phyloP scores from a whole-genome alignment of 1,284 basidiomycete genomes.

The Pyrrhoderma lamaoense region DNA sequence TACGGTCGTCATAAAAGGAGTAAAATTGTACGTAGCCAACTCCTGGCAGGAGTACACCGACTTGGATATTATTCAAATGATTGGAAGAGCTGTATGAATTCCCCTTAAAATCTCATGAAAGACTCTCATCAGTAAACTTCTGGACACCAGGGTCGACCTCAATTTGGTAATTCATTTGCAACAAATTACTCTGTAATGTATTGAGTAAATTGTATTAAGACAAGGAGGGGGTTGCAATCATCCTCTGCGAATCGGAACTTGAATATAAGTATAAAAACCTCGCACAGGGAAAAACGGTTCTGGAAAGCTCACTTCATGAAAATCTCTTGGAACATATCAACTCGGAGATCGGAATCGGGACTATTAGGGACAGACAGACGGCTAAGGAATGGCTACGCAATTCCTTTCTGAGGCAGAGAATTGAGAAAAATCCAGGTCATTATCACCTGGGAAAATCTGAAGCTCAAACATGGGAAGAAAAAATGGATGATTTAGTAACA shows the following conservation, averaged over 20 bases:
- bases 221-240: constrained; percentile 69
- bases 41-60: constrained; percentile 69
- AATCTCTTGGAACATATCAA: constrained; percentile 88
- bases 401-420: constrained; percentile 79
- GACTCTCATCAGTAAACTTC: no score
- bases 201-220: constrained; percentile 37
- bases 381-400: constrained; percentile 76
- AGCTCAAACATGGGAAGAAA: constrained; percentile 59
- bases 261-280: constrained; percentile 66
- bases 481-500: constrained; percentile 64
- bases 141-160: constrained; percentile 87
- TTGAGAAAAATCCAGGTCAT: constrained; percentile 73
- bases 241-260: constrained; percentile 71
- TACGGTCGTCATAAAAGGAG: constrained; percentile 77
- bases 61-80: constrained; percentile 80
- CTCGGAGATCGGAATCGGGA: constrained; percentile 83
- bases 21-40: constrained; percentile 63
- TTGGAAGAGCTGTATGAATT: constrained; percentile 60
- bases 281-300: constrained; percentile 56
- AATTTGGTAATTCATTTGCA: constrained; percentile 70
- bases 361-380: constrained; percentile 58
- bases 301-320: constrained; percentile 80
- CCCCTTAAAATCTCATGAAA: background rate
- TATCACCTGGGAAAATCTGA: constrained; percentile 60
- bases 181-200: background rate